Evolutionary conservation across 345 rosid species (phyloP).

Genomic region (Aquilaria sinensis): DNA sequence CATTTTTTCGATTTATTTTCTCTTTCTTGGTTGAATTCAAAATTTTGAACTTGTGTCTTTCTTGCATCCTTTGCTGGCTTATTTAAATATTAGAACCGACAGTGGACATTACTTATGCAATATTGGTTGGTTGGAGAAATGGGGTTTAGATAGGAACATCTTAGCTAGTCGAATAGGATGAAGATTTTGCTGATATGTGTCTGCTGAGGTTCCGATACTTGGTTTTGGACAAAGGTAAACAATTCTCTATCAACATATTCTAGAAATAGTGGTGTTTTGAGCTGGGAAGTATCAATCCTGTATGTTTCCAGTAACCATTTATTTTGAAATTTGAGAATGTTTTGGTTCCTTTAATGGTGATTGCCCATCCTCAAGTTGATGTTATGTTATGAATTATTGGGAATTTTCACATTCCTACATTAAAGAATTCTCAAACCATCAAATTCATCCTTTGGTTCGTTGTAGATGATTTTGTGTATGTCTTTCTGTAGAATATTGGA

Average conservation of each 20-base stretch:
- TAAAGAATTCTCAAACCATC: background rate
- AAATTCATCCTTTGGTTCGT: background rate
- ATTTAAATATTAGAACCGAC: background rate
- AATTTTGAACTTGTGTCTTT: no score
- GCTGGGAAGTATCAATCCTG: no score
- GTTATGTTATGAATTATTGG: background rate
- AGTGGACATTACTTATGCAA: no score
- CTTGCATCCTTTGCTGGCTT: background rate
- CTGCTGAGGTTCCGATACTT: no score
- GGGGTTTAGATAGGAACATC: no score
- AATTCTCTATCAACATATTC: no score
- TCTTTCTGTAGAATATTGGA: background rate
- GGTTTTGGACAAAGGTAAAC: no score
- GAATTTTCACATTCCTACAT: background rate
- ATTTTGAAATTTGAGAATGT: background rate
- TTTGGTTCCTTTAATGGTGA: constrained; percentile 1
- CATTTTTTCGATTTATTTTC: background rate
- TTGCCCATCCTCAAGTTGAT: background rate
- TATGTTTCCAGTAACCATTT: no score
- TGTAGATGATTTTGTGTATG: background rate
- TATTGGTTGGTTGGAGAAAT: background rate
- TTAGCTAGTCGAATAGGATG: no score
- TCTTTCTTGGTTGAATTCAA: background rate
- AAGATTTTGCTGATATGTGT: no score
- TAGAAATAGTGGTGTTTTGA: no score